Evolutionary conservation across 2,329 filamentous ascomycete genomes (phyloP).

Genomic region (Claviceps sp.): DNA sequence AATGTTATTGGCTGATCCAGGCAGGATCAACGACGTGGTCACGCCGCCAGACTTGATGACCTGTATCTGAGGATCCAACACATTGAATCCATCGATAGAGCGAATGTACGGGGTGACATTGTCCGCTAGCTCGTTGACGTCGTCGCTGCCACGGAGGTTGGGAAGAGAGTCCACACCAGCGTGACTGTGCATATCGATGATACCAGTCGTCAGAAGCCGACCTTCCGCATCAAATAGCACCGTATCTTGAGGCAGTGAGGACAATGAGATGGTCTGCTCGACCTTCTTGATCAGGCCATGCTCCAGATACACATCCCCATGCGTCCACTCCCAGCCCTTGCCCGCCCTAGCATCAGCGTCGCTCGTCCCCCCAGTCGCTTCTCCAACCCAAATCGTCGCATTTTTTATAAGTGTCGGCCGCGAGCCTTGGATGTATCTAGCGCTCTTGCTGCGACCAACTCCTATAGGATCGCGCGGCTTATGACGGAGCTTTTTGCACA

Average conservation of each 20-base stretch:
- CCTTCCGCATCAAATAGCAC: constrained; percentile 45
- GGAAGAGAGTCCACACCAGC: constrained; percentile 48
- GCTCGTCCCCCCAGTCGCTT: constrained; percentile 37
- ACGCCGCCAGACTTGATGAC: constrained; percentile 63
- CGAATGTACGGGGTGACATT: constrained; percentile 57
- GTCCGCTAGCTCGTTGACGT: constrained; percentile 49
- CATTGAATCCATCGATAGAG: constrained; percentile 51
- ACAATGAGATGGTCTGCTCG: constrained; percentile 26
- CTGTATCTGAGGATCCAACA: constrained; percentile 49
- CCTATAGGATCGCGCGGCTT: constrained; percentile 44
- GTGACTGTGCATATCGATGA: constrained; percentile 62
- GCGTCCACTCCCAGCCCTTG: constrained; percentile 46
- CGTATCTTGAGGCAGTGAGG: constrained; percentile 31
- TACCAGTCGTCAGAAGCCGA: constrained; percentile 48
- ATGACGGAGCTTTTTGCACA: constrained; percentile 40
- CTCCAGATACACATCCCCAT: constrained; percentile 47
- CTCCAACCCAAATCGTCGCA: constrained; percentile 53
- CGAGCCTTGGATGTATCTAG: constrained; percentile 44
- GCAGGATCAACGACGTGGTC: constrained; percentile 52
- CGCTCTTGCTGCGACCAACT: constrained; percentile 43
- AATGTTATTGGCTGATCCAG: constrained; percentile 60
- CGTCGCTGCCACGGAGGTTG: constrained; percentile 36
- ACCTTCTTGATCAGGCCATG: constrained; percentile 47
- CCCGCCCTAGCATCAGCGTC: constrained; percentile 41
- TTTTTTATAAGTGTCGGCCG: constrained; percentile 51